Percentiles rank a stretch among this genome's conserved stretches.
Conservation (phyloP, 805 yeast species). For the Wickerhamiella parazyma region DNA sequence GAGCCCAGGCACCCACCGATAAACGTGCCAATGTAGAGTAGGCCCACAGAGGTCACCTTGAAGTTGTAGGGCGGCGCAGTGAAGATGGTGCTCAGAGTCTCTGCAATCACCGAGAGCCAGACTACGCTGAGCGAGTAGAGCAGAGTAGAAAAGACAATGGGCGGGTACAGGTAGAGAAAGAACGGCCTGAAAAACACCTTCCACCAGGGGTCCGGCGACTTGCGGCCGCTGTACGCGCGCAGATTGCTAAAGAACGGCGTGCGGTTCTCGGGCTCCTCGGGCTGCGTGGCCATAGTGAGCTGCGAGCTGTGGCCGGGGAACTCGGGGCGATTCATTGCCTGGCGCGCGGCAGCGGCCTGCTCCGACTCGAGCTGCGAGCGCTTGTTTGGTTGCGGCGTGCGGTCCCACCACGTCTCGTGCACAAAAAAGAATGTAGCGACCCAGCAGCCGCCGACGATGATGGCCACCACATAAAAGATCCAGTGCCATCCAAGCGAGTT, state of each 20-base stretch:
- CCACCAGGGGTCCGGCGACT: constrained; percentile 39
- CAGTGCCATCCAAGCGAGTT: constrained; percentile 40
- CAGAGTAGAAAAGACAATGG: constrained; percentile 38
- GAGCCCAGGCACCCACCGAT: constrained; percentile 47
- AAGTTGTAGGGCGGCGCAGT: constrained; percentile 33
- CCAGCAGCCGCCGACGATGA: constrained; percentile 36
- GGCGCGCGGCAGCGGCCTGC: constrained; percentile 32
- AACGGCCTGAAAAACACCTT: constrained; percentile 44
- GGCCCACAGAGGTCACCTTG: constrained; percentile 35
- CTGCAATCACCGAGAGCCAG: constrained; percentile 50
- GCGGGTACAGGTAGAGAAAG: constrained; percentile 36
- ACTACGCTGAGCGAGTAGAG: constrained; percentile 45
- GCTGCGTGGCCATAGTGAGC: background rate
- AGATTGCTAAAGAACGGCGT: constrained; percentile 27
- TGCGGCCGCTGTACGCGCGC: constrained; percentile 36
- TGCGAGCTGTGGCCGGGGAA: background rate
- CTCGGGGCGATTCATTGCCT: constrained; percentile 11
- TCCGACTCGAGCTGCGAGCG: constrained; percentile 37
- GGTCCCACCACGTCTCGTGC: constrained; percentile 53
- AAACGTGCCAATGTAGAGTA: constrained; percentile 43
- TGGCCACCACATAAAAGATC: constrained; percentile 47
- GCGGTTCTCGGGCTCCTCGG: constrained; percentile 3
- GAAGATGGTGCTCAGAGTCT: constrained; percentile 40
- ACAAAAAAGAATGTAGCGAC: constrained; percentile 38
- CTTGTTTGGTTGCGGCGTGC: constrained; percentile 38